Evolutionary conservation across 2,329 filamentous ascomycete genomes (phyloP).

Genomic region (Pseudogymnoascus sp.): DNA sequence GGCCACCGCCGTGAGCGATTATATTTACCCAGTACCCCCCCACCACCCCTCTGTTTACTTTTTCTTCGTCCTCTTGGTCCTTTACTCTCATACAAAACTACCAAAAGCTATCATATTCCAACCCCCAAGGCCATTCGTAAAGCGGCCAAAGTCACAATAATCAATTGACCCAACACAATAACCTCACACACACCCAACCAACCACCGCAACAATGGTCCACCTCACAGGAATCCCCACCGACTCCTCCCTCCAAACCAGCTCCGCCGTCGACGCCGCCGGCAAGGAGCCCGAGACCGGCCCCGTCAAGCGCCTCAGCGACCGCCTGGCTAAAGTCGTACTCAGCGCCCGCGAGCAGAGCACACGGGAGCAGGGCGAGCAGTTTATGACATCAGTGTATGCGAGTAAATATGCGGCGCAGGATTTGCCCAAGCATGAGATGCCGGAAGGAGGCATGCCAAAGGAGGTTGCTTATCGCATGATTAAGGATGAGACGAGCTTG

Average conservation of each 20-base stretch:
- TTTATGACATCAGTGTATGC: constrained; percentile 61
- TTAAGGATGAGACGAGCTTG: constrained; percentile 86
- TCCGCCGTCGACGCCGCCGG: constrained; percentile 31
- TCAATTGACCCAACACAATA: not conserved
- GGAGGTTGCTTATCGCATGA: constrained; percentile 92
- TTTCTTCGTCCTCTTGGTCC: not conserved
- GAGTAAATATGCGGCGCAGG: constrained; percentile 70
- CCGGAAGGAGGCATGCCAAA: constrained; percentile 84
- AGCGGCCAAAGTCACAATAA: not conserved
- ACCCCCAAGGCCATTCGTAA: not conserved
- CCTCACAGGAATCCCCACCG: constrained; percentile 35
- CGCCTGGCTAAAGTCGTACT: constrained; percentile 42
- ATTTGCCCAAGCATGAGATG: constrained; percentile 79
- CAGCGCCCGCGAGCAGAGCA: constrained; percentile 12
- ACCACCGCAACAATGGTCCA: constrained; percentile 38
- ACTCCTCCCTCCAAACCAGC: constrained; percentile 18
- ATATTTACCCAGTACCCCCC: not conserved
- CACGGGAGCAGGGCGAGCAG: not conserved
- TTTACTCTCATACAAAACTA: not conserved
- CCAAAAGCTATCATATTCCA: not conserved
- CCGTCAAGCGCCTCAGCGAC: constrained; percentile 27
- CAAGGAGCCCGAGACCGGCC: constrained; percentile 12
- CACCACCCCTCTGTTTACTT: not conserved
- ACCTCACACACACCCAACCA: not conserved
- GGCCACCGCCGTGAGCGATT: not conserved